Evolutionary conservation across 2,329 filamentous ascomycete genomes (phyloP).

Genomic region (Cladosporium sphaerospermum): DNA sequence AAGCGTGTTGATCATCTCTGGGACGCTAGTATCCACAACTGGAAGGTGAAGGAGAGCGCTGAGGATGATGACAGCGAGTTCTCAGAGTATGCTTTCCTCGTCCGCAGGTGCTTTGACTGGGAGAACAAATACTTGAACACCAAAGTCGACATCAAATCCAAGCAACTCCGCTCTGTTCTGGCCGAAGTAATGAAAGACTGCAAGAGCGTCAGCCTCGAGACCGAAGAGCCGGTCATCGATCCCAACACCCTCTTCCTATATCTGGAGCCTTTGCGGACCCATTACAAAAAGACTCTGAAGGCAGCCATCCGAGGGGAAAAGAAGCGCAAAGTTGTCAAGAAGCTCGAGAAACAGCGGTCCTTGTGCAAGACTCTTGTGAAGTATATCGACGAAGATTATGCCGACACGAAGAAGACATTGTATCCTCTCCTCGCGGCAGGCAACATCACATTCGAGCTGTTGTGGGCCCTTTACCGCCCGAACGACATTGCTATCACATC

Average conservation of each 20-base stretch:
- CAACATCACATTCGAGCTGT: slow-evolving; percentile 78
- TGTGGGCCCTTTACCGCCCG: slow-evolving; percentile 87
- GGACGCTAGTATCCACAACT: slow-evolving; percentile 55
- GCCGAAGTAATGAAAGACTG: slow-evolving; percentile 67
- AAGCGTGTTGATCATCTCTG: slow-evolving; percentile 62
- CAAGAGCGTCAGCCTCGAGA: slow-evolving; percentile 72
- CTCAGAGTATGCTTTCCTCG: slow-evolving; percentile 75
- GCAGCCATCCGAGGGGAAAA: slow-evolving; percentile 51
- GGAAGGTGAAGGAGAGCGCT: slow-evolving; percentile 61
- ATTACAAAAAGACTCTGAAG: slow-evolving; percentile 59
- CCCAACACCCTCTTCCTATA: slow-evolving; percentile 53
- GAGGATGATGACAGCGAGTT: slow-evolving; percentile 63
- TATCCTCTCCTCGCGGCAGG: slow-evolving; percentile 75
- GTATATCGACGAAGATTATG: slow-evolving; percentile 78
- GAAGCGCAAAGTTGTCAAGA: slow-evolving; percentile 56
- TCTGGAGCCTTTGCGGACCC: slow-evolving; percentile 65
- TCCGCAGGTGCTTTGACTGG: slow-evolving; percentile 75
- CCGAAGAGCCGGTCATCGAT: slow-evolving; percentile 63
- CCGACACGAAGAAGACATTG: slow-evolving; percentile 69
- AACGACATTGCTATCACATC: slow-evolving; percentile 70
- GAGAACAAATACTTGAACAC: slow-evolving; percentile 74
- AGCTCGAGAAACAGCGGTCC: slow-evolving; percentile 51
- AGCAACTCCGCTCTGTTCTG: slow-evolving; percentile 64
- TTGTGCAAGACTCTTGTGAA: slow-evolving; percentile 67
- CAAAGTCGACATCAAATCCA: slow-evolving; percentile 78